These are phyloP conservation scores for Pseudisothecium myosuroides DNA, from an alignment of 225 moss, liverwort and hornwort species.

Conservation along the genomic window DNA sequence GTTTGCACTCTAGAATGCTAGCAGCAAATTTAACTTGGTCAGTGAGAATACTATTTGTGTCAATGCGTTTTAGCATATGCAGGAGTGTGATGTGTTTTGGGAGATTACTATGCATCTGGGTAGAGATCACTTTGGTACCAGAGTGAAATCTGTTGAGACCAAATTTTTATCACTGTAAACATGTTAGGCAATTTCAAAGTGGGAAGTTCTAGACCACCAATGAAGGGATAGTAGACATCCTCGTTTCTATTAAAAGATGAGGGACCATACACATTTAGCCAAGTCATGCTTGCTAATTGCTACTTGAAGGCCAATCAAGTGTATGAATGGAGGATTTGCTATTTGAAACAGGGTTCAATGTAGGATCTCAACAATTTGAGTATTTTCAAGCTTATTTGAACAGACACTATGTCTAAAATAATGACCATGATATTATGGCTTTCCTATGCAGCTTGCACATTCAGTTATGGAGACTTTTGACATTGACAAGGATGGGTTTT, in stretches of 20 bases:
- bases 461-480: constrained; percentile 37
- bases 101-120: background rate
- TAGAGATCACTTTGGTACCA: background rate
- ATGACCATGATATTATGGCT: background rate
- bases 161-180: background rate
- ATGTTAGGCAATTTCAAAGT: background rate
- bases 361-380: background rate
- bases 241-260: too few relatives aligned
- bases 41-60: background rate
- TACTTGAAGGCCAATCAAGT: background rate
- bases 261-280: background rate
- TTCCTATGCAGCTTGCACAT: constrained; percentile 19
- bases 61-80: background rate
- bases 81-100: background rate
- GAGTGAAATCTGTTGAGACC: background rate
- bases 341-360: background rate
- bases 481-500: constrained; percentile 40
- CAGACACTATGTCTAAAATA: background rate
- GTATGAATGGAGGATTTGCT: too few relatives aligned
- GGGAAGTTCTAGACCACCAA: background rate
- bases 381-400: background rate
- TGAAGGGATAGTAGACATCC: background rate
- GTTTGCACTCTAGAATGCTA: background rate
- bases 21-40: background rate
- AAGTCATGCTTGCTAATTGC: background rate